Percentiles rank a stretch among this genome's conserved stretches.
Conservation (phyloP, 2,329 filamentous ascomycete genomes). For the Lachnellula occidentalis region DNA sequence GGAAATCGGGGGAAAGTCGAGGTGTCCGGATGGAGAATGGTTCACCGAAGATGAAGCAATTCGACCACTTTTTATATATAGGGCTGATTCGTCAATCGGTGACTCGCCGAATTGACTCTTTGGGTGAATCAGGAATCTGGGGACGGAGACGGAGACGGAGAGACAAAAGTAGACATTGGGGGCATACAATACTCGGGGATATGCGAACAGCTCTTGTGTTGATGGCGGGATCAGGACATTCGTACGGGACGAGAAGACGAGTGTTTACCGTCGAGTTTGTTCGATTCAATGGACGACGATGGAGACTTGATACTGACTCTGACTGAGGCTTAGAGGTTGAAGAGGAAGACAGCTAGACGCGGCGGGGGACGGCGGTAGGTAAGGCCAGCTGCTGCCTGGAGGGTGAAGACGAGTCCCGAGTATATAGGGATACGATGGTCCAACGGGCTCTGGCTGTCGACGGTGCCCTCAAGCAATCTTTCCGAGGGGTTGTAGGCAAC, state of each 20-base stretch:
- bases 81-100: constrained; percentile 25
- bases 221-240: background rate
- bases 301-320: background rate
- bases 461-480: background rate
- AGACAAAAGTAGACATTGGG: background rate
- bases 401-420: constrained; percentile 1
- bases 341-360: constrained; percentile 1
- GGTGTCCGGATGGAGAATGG: constrained; percentile 17
- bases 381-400: constrained; percentile 21
- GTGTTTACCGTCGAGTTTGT: background rate
- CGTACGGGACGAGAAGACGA: background rate
- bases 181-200: constrained; percentile 5
- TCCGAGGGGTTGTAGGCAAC: constrained; percentile 6
- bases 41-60: constrained; percentile 16
- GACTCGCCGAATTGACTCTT: constrained; percentile 10
- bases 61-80: constrained; percentile 18
- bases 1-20: constrained; percentile 12
- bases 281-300: constrained; percentile 1
- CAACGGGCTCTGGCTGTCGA: constrained; percentile 3
- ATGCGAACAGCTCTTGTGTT: background rate
- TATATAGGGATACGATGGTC: constrained; percentile 17
- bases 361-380: constrained; percentile 8
- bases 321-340: constrained; percentile 1
- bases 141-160: background rate
- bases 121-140: background rate